Percentiles rank a stretch among this genome's conserved stretches.
These are phyloP conservation scores for Rubia peregrina DNA, from an alignment of 305 asterid genomes.

Conservation along the genomic window DNA sequence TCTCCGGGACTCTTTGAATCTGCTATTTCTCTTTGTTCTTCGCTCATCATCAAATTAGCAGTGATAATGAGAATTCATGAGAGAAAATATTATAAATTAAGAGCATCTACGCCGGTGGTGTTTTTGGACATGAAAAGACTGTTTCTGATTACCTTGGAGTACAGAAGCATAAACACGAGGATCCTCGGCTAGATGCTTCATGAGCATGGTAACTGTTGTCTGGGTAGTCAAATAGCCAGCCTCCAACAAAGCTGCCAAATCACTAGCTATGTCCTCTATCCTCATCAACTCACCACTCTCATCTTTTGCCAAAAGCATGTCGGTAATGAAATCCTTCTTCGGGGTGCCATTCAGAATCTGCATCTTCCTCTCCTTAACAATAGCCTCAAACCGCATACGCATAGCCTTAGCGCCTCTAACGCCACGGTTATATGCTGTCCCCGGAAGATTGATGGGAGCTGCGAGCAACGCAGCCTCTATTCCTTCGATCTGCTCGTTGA, in stretches of 20 bases:
- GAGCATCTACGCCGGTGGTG: too few species aligned
- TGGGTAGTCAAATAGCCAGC: background rate
- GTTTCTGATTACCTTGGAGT: background rate
- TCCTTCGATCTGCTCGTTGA: background rate
- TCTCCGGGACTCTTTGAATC: too few species aligned
- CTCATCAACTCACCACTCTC: background rate
- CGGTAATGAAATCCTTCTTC: background rate
- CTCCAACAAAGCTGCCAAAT: background rate
- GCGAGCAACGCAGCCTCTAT: background rate
- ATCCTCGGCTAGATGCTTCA: background rate
- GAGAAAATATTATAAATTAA: too few species aligned
- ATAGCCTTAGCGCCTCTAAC: slow-evolving; percentile 5
- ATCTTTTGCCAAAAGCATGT: background rate
- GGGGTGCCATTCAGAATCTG: background rate
- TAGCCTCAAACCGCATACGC: slow-evolving; percentile 2
- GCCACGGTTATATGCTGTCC: slow-evolving; percentile 10
- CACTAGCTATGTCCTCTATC: background rate
- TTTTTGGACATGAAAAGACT: background rate
- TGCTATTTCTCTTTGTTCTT: too few species aligned
- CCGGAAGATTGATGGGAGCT: slow-evolving; percentile 11
- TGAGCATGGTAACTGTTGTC: background rate
- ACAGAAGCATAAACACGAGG: background rate
- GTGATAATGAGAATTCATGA: too few species aligned
- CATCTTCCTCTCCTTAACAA: background rate
- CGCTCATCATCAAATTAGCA: too few species aligned